Base-by-base conservation (phyloP, 2,329 filamentous ascomycete species). In the Talaromyces rugulosus region DNA sequence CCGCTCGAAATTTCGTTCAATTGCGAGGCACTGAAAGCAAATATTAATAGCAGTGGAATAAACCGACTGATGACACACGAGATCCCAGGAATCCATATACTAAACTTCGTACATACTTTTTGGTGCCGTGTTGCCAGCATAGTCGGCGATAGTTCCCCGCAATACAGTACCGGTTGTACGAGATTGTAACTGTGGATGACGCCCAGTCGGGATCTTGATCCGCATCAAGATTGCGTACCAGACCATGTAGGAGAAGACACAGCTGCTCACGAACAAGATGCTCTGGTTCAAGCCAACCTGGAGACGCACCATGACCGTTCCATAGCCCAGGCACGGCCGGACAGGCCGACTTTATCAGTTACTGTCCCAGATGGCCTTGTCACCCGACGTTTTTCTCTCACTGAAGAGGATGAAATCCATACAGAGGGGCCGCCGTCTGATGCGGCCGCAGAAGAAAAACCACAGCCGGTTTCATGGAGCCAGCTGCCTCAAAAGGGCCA, bases 401-500 rank as follows among this genome's bases (percentile, higher is more conserved):
- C 59, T 27, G 59, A 61, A 47, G 59, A 57, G 14, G 36, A 61
- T 50, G 59, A 61, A 28, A 57, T 53, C 5, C 59, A 53, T 18
- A 52, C 34, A 36, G 59, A 51, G 1, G 16, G 40, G 7, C 50
- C 34, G 11, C 18, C 53, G 2, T 14, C 36, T 5, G 53, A 33
- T 14, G 27, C 33, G 31, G 33, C 50, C 14, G 33, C 51, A 40
- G 61, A 56, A 44, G 61, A 59, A 42, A 56, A 56, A 50, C 36
- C 53, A 33, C 36, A 56, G 27, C 61, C 61, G 2, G 83, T 89
- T 27, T 84, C 87, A 63, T 95, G 90, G 91, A 78, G 78, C 47
- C 87, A 89, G 12, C 79, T 96, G 1, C 92, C 92, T 0, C 83
- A 85, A 62, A 96, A 92, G 74, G 82, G 85, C 53, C 92, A 96